Percentiles rank a stretch among this genome's conserved stretches.
phyloP scores from a whole-genome alignment of 441 rosid genomes.

The Erysimum pusillum region DNA sequence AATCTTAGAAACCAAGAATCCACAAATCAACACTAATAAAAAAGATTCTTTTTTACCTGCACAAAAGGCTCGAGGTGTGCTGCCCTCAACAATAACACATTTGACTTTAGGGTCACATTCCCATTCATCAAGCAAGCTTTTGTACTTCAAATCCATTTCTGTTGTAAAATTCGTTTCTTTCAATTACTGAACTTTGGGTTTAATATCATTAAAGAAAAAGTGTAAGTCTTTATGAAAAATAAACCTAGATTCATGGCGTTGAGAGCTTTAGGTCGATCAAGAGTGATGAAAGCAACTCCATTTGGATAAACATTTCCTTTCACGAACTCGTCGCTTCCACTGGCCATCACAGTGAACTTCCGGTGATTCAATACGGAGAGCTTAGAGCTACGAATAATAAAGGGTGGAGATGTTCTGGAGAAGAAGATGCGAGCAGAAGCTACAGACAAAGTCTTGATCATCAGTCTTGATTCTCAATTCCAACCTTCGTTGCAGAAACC shows the following conservation, averaged over 20 bases:
- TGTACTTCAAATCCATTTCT: constrained; percentile 87
- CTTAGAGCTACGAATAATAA: constrained; percentile 5
- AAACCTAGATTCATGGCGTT: constrained; percentile 77
- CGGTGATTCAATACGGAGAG: constrained; percentile 22
- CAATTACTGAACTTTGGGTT: constrained; percentile 6
- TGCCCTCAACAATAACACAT: constrained; percentile 83
- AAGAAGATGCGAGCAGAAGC: constrained; percentile 53
- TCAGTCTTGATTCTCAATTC: constrained; percentile 13
- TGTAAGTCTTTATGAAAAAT: neutral
- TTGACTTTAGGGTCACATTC: constrained; percentile 80
- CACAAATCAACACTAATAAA: constrained; percentile 45
- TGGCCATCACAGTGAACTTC: constrained; percentile 57
- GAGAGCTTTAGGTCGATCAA: constrained; percentile 92
- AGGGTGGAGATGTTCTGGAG: constrained; percentile 20
- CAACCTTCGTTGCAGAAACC: constrained; percentile 21
- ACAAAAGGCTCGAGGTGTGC: constrained; percentile 86
- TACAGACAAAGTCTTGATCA: constrained; percentile 51
- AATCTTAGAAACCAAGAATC: constrained; percentile 13
- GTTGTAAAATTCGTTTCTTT: constrained; percentile 23
- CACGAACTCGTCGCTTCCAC: constrained; percentile 68
- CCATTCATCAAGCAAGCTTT: constrained; percentile 84
- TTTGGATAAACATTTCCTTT: constrained; percentile 74
- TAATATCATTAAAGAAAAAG: neutral
- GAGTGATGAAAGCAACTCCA: constrained; percentile 88
- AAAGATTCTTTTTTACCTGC: constrained; percentile 53